A percentile compares a stretch with the other conserved stretches of the same genome.
phyloP scores from a whole-genome alignment of 23 red algal species.

The Gracilaria vermiculophylla region DNA sequence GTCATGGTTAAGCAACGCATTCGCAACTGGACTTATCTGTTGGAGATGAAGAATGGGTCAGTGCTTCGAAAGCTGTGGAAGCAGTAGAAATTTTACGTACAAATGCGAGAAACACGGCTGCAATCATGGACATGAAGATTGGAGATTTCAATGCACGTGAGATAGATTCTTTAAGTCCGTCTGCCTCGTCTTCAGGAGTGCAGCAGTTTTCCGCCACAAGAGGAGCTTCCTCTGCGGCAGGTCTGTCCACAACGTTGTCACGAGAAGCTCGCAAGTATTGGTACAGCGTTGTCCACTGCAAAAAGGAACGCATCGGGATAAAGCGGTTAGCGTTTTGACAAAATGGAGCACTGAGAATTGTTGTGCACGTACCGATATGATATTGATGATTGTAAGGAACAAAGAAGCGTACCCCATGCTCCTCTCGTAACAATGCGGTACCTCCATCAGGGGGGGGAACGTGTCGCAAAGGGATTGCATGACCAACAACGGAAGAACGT shows the following conservation, averaged over 20 bases:
- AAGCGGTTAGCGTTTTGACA: neutral
- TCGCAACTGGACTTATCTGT: neutral
- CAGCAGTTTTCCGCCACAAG: neutral
- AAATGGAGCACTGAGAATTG: neutral
- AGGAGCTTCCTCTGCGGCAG: neutral
- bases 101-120: slow-evolving; percentile 4
- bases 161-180: neutral
- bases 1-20: slow-evolving; percentile 9
- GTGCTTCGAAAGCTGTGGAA: neutral
- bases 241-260: neutral
- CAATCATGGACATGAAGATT: slow-evolving; percentile 15
- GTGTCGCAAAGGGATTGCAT: slow-evolving; percentile 48
- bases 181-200: neutral
- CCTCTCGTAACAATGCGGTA: slow-evolving; percentile 16
- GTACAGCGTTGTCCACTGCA: neutral
- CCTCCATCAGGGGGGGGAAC: slow-evolving; percentile 20
- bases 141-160: neutral
- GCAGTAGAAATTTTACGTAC: neutral
- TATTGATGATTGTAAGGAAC: slow-evolving; percentile 29
- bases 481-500: slow-evolving; percentile 26
- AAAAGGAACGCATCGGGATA: neutral
- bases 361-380: slow-evolving; percentile 34
- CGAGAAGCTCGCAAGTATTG: neutral
- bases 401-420: slow-evolving; percentile 44
- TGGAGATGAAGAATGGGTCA: neutral